Base-by-base conservation (phyloP, 805 yeast genomes). In the Starmera quercuum region DNA sequence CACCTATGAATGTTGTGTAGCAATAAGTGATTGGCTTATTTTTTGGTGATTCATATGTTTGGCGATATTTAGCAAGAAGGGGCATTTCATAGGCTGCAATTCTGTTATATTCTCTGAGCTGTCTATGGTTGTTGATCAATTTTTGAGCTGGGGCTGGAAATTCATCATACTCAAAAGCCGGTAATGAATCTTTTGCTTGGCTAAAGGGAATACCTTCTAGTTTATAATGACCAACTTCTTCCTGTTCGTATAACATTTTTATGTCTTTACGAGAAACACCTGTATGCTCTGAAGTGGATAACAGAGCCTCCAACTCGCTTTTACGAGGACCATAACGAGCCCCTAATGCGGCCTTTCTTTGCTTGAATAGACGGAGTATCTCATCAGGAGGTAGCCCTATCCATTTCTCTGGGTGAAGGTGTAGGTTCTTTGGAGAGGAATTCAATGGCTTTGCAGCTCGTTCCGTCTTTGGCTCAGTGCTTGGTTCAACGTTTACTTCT, bases 81-180 rank as follows among this genome's bases (percentile, higher is more conserved):
- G 98, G 98, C 67, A 90, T 71, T 55, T 90, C 97, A 60, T 81
- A 90, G 0, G 97, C 96, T 9, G 94, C 85, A 29, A 85, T 67
- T 47, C 97, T 72, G 51, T 79, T 79, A 49, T 79, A 76, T 42
- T 82, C 75, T 45, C 95, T 77, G 46, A 74, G 77, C 43, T 75
- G 80, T 51, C 97, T 73, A 48, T 77, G 83, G 43, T 75, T 80
- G 36, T 75, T 73, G 22, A 80, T 71, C 39, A 73, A 71, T 47
- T 81, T 78, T 46, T 81, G 94, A 16, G 92, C 94, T 11, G 63
- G 61, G 5, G 79, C 65, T 18, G 86, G 80, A 41, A 76, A 64
- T 49, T 80, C 87, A 50, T 78, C 85, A 46, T 63, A 75, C 47
- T 68, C 66, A 45, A 68, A 73, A n/a, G 67, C 62, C 36, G 57